Percentiles rank a stretch among this genome's conserved stretches.
Conservation (phyloP, 2,329 filamentous ascomycete species). For the Juglanconis sp. region DNA sequence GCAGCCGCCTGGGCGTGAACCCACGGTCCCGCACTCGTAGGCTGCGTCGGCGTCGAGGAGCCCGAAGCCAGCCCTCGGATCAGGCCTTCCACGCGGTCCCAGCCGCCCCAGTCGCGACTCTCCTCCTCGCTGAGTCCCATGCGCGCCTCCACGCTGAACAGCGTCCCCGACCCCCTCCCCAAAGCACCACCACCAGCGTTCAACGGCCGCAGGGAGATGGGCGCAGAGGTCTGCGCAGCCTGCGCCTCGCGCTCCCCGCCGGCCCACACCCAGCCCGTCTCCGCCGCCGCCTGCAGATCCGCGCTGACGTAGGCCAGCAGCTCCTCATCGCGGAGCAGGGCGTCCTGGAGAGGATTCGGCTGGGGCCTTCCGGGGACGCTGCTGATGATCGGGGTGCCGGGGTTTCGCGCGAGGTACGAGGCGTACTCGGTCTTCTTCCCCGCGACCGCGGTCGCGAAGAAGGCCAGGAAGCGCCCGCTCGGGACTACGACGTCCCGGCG, state of each 20-base stretch:
- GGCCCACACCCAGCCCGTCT: conserved; percentile 81
- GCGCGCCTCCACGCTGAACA: conserved; percentile 45
- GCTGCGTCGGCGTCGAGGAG: conserved; percentile 19
- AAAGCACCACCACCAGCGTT: conserved; percentile 20
- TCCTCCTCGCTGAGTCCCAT: conserved; percentile 55
- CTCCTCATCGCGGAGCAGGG: conserved; percentile 69
- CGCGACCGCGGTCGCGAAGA: conserved; percentile 70
- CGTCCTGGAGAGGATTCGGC: conserved; percentile 31
- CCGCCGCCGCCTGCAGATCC: conserved; percentile 77
- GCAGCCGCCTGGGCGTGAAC: conserved; percentile 11
- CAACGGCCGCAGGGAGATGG: conserved; percentile 11
- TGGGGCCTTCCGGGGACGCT: conserved; percentile 24
- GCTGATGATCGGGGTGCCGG: conserved; percentile 26
- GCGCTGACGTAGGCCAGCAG: conserved; percentile 81
- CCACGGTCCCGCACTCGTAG: conserved; percentile 10
- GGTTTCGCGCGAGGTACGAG: conserved; percentile 33
- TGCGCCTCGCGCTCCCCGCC: conserved; percentile 51
- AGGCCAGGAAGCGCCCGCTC: conserved; percentile 77
- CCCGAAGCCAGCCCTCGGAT: conserved; percentile 51
- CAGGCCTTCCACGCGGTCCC: conserved; percentile 68
- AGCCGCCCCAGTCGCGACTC: conserved; percentile 72
- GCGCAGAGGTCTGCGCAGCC: conserved; percentile 30
- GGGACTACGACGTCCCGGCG: conserved; percentile 69
- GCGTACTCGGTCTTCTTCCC: conserved; percentile 49
- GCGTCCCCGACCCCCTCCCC: conserved; percentile 29